Percentiles rank a stretch among this genome's conserved stretches.
These are phyloP conservation scores for Fonsecaea pedrosoi DNA, from an alignment of 2,329 filamentous ascomycete species.

Conservation along the genomic window DNA sequence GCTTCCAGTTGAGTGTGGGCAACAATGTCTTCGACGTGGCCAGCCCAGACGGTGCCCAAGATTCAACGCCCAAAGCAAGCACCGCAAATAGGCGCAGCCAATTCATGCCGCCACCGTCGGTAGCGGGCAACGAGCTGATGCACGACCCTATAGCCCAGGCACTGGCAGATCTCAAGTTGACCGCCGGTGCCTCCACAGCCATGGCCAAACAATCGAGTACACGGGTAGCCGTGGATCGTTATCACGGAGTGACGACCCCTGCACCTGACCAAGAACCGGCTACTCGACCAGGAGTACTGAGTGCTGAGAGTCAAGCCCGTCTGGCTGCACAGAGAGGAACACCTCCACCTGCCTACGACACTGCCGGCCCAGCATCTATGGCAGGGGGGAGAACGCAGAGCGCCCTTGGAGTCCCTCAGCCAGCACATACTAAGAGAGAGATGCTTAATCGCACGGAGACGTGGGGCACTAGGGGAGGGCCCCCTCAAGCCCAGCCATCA, in stretches of 20 bases:
- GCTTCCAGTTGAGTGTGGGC: constrained; percentile 89
- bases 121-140: constrained; percentile 60
- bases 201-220: constrained; percentile 79
- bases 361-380: constrained; percentile 45
- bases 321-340: constrained; percentile 71
- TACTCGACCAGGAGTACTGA: constrained; percentile 36
- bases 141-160: constrained; percentile 88
- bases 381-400: constrained; percentile 27
- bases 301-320: constrained; percentile 50
- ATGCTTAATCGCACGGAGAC: constrained; percentile 96
- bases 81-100: constrained; percentile 44
- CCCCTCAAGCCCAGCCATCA: constrained; percentile 28
- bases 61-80: constrained; percentile 51
- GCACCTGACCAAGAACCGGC: constrained; percentile 57
- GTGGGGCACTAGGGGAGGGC: constrained; percentile 58
- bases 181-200: constrained; percentile 26
- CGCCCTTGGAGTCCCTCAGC: constrained; percentile 65
- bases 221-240: constrained; percentile 93
- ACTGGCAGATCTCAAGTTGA: constrained; percentile 82
- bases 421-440: constrained; percentile 87
- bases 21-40: constrained; percentile 96
- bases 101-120: constrained; percentile 31
- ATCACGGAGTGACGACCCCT: constrained; percentile 90
- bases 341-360: constrained; percentile 88
- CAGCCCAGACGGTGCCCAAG: constrained; percentile 70